Evolutionary conservation across 768 basidiomycete genomes (phyloP), one percentile per base, ranked within the genome.

Genomic region (Lyophyllum atratum): DNA sequence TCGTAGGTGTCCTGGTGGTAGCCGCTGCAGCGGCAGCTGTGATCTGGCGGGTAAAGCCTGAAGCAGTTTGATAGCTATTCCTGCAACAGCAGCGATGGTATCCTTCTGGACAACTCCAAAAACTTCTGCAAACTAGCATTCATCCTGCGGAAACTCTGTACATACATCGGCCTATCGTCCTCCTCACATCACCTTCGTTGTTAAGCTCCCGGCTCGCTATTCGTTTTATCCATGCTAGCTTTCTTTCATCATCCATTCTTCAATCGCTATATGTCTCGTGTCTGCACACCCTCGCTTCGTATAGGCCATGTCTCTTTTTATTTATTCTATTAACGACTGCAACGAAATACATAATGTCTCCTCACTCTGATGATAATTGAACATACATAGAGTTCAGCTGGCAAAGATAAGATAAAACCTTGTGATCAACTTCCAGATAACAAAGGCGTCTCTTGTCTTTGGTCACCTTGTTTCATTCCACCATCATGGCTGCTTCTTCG

Each of bases 11-110:
- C 8, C 67, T 89, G 17, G 78, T 91, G 4, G 70, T 91, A 26
- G 78, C 85, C 49, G 81, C 88, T 8, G 87, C 86, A 3, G 86
- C 89, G 2, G 86, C 82, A 12, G 89, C 87, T 7, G 88, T 91
- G 49, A 72, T 89, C 64, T 90, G 87, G 86, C 80, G 85, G 59
- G 85, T 89, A 26, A 85, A 83, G 54, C 72, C 74, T 3, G 74
- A 76, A 68, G 59, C 65, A 37, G 17, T 40, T 5, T 64, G 48
- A 64, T 34, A 10, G 21, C 25, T 29, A n/a, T n/a, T 25, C 5
- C 15, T 49, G 14, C 29, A 15, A 28, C 33, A 4, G 10, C 28
- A 19, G 44, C 11, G 34, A 29, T 29, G n/a, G 40, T 48, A 43
- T 15, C 10, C 44, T 5, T 40, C 24, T 21, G 34, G 56, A 47